These are phyloP conservation scores for Wickerhamomyces chambardii DNA, from an alignment of 805 yeast genomes.

Conservation along the genomic window DNA sequence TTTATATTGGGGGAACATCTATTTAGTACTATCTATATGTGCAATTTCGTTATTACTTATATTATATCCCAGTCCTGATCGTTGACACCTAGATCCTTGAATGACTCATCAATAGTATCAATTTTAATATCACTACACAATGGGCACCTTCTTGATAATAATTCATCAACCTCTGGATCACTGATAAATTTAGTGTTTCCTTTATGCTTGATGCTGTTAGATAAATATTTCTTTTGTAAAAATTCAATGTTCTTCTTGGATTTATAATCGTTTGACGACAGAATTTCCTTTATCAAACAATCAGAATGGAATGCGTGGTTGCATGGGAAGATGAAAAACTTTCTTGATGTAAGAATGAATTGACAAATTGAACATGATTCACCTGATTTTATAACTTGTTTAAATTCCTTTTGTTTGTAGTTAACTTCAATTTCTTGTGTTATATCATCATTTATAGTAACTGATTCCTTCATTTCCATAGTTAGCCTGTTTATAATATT, in stretches of 20 bases:
- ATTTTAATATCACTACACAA: conserved; percentile 72
- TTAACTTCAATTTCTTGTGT: conserved; percentile 40
- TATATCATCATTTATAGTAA: conserved; percentile 50
- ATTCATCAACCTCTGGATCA: conserved; percentile 42
- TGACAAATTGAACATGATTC: conserved; percentile 71
- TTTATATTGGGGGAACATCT: no score
- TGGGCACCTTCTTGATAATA: conserved; percentile 58
- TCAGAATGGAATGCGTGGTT: conserved; percentile 85
- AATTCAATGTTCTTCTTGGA: conserved; percentile 54
- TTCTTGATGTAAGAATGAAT: conserved; percentile 60
- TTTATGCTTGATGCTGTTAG: conserved; percentile 11
- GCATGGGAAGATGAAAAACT: conserved; percentile 81
- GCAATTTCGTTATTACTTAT: no score
- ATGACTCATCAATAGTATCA: conserved; percentile 56
- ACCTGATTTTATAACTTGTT: conserved; percentile 70
- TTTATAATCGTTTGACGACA: conserved; percentile 57
- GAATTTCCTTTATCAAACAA: conserved; percentile 59
- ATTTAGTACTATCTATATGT: no score
- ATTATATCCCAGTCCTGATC: conserved; percentile 35
- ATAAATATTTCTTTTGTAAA: conserved; percentile 26
- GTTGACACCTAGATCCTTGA: conserved; percentile 34
- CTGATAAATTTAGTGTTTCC: conserved; percentile 18
- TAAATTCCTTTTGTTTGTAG: conserved; percentile 37
- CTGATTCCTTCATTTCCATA: conserved; percentile 67
- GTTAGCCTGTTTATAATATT: conserved; percentile 55